phyloP scores from a whole-genome alignment of 495 filamentous ascomycete species.

The Aspergillus ellipticus region DNA sequence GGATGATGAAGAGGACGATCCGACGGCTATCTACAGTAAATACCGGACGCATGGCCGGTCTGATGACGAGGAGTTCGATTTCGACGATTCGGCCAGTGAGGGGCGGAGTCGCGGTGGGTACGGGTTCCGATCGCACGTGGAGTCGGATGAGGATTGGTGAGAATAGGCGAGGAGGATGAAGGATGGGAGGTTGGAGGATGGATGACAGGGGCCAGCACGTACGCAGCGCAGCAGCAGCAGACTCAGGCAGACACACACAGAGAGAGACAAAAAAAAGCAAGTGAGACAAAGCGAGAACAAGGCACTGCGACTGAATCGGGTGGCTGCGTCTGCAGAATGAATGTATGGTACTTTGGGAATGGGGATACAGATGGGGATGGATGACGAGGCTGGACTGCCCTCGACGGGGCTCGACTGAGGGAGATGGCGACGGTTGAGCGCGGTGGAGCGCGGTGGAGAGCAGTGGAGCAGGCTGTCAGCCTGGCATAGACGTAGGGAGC shows the following conservation, averaged over 20 bases:
- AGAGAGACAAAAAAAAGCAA: background rate
- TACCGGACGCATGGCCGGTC: conserved; percentile 36
- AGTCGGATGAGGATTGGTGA: conserved; percentile 36
- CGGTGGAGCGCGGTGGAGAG: no score
- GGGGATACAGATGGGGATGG: background rate
- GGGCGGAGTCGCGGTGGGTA: conserved; percentile 20
- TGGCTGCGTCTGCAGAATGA: conserved; percentile 14
- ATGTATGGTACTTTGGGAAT: conserved; percentile 2
- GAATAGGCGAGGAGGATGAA: no score
- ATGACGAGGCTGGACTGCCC: background rate
- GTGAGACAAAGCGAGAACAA: conserved; percentile 4
- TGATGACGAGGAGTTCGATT: conserved; percentile 56
- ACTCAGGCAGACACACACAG: background rate
- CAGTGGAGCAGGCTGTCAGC: no score
- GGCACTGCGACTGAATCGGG: conserved; percentile 14
- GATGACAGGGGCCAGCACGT: background rate
- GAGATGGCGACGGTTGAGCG: background rate
- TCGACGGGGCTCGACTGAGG: background rate
- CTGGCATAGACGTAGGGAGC: background rate
- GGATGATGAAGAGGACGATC: conserved; percentile 52
- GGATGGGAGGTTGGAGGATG: background rate
- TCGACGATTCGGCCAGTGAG: conserved; percentile 48
- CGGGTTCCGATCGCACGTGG: conserved; percentile 23
- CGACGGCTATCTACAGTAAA: conserved; percentile 46
- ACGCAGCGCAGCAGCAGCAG: background rate